These are phyloP conservation scores for Penicillium pancosmium DNA, from an alignment of 495 filamentous ascomycete species.

Conservation along the genomic window DNA sequence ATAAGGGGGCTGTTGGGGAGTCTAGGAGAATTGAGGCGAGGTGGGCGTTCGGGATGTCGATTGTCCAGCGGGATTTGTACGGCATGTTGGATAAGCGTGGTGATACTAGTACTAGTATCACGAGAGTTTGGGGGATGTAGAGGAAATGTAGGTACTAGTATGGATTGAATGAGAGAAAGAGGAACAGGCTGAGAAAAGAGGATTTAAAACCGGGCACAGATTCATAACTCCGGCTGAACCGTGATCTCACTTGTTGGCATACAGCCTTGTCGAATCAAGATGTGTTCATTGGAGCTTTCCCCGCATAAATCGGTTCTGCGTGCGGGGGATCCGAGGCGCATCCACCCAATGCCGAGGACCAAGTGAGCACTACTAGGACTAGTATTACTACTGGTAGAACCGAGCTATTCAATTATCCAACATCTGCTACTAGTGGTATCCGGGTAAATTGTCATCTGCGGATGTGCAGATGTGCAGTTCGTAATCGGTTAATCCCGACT, in stretches of 20 bases:
- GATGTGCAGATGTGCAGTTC: too few species aligned
- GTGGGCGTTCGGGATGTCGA: slow-evolving; percentile 51
- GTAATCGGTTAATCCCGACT: too few species aligned
- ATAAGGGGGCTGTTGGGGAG: slow-evolving; percentile 48
- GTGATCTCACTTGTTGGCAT: neutral
- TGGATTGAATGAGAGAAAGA: too few species aligned
- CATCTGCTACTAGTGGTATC: too few species aligned
- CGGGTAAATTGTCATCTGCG: too few species aligned
- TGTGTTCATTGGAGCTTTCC: slow-evolving; percentile 16
- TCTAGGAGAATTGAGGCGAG: slow-evolving; percentile 54
- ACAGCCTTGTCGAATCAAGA: slow-evolving; percentile 11
- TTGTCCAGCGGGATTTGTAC: slow-evolving; percentile 52
- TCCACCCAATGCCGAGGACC: neutral
- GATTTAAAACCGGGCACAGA: neutral
- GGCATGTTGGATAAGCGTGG: slow-evolving; percentile 43
- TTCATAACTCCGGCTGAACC: neutral
- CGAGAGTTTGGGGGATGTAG: too few species aligned
- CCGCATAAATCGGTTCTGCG: slow-evolving; percentile 36
- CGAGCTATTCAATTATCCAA: too few species aligned
- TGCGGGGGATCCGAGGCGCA: slow-evolving; percentile 23
- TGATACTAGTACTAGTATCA: neutral
- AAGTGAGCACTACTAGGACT: neutral
- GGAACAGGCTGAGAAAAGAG: too few species aligned
- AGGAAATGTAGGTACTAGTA: neutral
- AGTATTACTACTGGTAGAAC: too few species aligned